phyloP scores from a whole-genome alignment of 768 basidiomycete species.

The Suillus americanus region DNA sequence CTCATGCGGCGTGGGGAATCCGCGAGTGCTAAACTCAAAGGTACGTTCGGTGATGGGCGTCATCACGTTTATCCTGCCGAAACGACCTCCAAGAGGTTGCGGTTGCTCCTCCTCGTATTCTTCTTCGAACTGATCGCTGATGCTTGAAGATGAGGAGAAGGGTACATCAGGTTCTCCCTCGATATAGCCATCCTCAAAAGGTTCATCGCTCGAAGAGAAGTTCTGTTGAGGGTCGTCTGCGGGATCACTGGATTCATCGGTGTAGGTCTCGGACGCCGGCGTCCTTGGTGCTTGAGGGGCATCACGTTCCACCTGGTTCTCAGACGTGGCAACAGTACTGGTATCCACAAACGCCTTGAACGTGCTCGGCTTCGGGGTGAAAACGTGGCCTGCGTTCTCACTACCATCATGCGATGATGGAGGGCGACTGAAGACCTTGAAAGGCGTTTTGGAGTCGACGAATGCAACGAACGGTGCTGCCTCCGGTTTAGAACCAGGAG shows the following conservation, averaged over 20 bases:
- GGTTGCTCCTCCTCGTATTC: conserved; percentile 29
- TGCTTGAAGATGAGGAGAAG: conserved; percentile 25
- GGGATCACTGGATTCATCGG: conserved; percentile 33
- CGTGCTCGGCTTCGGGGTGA: conserved; percentile 45
- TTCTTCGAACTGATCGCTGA: conserved; percentile 19
- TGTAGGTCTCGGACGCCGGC: conserved; percentile 21
- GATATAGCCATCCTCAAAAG: conserved; percentile 29
- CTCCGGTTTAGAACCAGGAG: conserved; percentile 13
- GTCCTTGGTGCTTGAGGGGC: conserved; percentile 17
- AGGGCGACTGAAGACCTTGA: conserved; percentile 73
- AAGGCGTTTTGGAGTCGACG: conserved; percentile 39
- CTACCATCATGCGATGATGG: conserved; percentile 41
- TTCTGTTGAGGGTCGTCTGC: conserved; percentile 20
- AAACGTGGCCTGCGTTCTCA: conserved; percentile 37
- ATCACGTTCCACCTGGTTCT: conserved; percentile 11
- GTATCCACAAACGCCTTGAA: conserved; percentile 41
- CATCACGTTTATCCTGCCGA: conserved; percentile 88
- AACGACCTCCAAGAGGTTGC: conserved; percentile 67
- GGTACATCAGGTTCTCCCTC: conserved; percentile 28
- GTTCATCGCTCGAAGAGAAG: conserved; percentile 35
- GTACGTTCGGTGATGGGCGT: conserved; percentile 98
- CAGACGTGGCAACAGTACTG: conserved; percentile 13
- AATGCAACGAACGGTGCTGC: conserved; percentile 43
- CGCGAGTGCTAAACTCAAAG: conserved; percentile 73
- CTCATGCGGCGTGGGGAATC: conserved; percentile 36